Conservation (phyloP, 345 rosid species). For the Moricandia arvensis region DNA sequence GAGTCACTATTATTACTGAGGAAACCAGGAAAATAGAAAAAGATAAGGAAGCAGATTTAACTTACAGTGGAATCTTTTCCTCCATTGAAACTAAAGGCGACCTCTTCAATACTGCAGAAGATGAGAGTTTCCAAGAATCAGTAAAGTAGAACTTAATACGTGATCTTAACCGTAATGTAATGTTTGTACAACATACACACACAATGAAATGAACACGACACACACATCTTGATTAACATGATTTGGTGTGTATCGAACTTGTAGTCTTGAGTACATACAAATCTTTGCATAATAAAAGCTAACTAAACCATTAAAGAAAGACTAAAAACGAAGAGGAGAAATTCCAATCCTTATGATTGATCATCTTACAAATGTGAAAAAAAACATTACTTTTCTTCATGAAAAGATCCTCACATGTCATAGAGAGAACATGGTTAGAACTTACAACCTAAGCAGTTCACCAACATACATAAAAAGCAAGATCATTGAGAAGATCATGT, state of each 20-base stretch:
- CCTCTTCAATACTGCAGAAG: slow-evolving; percentile 75
- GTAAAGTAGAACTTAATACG: not conserved
- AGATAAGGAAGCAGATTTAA: slow-evolving; percentile 3
- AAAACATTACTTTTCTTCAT: too few species aligned
- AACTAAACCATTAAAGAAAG: too few species aligned
- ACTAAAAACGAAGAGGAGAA: too few species aligned
- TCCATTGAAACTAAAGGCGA: slow-evolving; percentile 97
- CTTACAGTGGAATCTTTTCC: slow-evolving; percentile 98
- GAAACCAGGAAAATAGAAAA: not conserved
- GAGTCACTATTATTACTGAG: slow-evolving; percentile 18
- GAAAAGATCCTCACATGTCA: not conserved
- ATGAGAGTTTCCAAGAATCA: slow-evolving; percentile 31
- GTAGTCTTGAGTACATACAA: not conserved
- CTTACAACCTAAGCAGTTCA: not conserved
- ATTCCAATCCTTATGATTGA: too few species aligned
- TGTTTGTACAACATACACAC: not conserved
- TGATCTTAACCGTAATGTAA: slow-evolving; percentile 12
- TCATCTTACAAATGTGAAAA: too few species aligned
- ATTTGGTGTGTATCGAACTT: too few species aligned
- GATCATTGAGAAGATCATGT: too few species aligned
- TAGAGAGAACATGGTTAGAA: not conserved
- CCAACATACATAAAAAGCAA: not conserved
- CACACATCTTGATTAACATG: not conserved
- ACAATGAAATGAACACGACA: not conserved
- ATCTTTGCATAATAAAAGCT: not conserved